phyloP scores from a whole-genome alignment of 2,329 filamentous ascomycete species.

The Emericellopsis atlantica region DNA sequence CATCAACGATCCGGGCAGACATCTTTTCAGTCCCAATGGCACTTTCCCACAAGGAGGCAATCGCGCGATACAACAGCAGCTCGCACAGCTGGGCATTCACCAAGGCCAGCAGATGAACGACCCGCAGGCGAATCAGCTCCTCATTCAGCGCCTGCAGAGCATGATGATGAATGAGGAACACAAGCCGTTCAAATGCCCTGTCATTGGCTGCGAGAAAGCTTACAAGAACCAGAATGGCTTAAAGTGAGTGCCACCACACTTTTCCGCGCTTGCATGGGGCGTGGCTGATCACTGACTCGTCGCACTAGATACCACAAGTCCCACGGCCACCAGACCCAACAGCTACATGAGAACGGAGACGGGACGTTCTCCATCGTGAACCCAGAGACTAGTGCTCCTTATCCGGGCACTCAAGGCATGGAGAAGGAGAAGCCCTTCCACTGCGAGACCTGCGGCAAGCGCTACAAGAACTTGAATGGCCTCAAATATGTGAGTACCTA shows the following conservation, averaged over 20 bases:
- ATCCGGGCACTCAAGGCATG: constrained; percentile 96
- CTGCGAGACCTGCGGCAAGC: constrained; percentile 92
- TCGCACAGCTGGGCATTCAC: constrained; percentile 62
- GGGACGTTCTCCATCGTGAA: constrained; percentile 98
- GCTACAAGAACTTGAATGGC: constrained; percentile 98
- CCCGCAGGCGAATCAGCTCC: constrained; percentile 53
- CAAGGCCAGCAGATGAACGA: constrained; percentile 61
- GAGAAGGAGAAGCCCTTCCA: constrained; percentile 99
- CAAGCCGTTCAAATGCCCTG: constrained; percentile 94
- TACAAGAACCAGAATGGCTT: constrained; percentile 99
- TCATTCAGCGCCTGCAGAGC: constrained; percentile 45
- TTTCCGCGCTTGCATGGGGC: constrained; percentile 1
- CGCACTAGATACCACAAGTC: constrained; percentile 50
- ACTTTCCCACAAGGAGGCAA: constrained; percentile 49
- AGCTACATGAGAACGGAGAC: constrained; percentile 91
- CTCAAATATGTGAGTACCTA: constrained; percentile 68
- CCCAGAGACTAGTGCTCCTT: constrained; percentile 84
- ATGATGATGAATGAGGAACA: constrained; percentile 73
- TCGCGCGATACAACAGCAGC: constrained; percentile 52
- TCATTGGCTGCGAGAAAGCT: constrained; percentile 96
- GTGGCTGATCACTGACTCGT: constrained; percentile 12
- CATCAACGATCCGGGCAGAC: constrained; percentile 92
- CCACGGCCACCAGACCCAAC: constrained; percentile 93
- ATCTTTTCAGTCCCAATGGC: constrained; percentile 76
- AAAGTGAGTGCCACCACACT: constrained; percentile 52